phyloP scores from a whole-genome alignment of 1,284 basidiomycete species.

The Fomes fomentarius region DNA sequence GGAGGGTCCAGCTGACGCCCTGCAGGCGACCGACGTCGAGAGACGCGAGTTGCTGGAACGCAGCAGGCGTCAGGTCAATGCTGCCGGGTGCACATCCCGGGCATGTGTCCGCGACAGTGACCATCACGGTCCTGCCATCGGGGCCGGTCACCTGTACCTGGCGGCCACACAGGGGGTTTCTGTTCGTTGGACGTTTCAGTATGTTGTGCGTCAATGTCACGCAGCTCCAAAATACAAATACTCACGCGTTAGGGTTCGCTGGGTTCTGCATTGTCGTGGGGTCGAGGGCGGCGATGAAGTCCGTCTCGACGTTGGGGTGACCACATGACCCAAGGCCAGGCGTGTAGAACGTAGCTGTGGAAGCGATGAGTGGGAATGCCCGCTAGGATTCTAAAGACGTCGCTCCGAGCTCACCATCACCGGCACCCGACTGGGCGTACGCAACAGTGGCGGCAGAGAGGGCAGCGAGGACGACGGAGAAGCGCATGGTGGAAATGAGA shows the following conservation, averaged over 20 bases:
- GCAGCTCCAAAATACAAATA: neutral
- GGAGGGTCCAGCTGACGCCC: conserved; percentile 2
- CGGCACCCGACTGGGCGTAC: neutral
- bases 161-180: neutral
- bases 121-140: neutral
- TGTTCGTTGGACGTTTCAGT: neutral
- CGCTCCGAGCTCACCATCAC: neutral
- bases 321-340: neutral
- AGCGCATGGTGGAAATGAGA: neutral
- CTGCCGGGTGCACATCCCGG: conserved; percentile 1
- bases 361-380: neutral
- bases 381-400: neutral
- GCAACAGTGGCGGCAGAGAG: neutral
- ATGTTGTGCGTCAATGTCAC: no score
- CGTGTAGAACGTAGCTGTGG: neutral
- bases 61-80: conserved; percentile 17
- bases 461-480: neutral
- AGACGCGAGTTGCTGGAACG: conserved; percentile 3
- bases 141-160: neutral
- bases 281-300: neutral
- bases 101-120: neutral
- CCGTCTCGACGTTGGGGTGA: neutral
- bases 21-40: conserved; percentile 2
- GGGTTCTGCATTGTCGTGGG: neutral
- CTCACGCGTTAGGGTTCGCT: neutral